phyloP scores from a whole-genome alignment of 192 early-diverging fungal genomes.

The Borealophlyctis nickersoniae region DNA sequence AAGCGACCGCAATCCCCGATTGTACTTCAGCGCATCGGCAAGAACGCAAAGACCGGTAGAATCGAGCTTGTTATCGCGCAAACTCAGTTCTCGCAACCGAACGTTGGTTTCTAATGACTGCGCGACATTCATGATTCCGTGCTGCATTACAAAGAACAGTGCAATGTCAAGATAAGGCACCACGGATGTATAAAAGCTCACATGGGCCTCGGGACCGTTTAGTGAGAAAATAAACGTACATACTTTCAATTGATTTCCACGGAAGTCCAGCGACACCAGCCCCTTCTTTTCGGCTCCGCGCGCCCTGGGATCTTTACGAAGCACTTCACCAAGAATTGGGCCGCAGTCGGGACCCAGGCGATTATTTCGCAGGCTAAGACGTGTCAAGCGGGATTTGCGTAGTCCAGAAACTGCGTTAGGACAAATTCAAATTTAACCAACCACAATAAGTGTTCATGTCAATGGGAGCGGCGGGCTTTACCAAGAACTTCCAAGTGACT shows the following conservation, averaged over 20 bases:
- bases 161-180: background rate
- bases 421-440: background rate
- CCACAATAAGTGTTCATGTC: background rate
- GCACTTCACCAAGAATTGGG: constrained; percentile 9
- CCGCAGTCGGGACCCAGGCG: constrained; percentile 5
- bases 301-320: background rate
- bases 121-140: constrained; percentile 15
- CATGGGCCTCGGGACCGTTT: background rate
- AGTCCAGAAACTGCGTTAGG: constrained; percentile 43
- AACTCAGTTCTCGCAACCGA: constrained; percentile 18
- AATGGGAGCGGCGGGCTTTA: background rate
- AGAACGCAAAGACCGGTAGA: constrained; percentile 39
- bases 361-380: constrained; percentile 26
- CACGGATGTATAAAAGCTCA: background rate
- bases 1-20: constrained; percentile 45
- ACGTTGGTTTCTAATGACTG: constrained; percentile 14
- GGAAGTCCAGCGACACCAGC: constrained; percentile 25
- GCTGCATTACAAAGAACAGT: background rate
- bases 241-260: constrained; percentile 28
- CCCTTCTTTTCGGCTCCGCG: background rate
- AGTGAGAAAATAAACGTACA: too few relatives aligned
- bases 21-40: constrained; percentile 45
- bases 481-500: constrained; percentile 44
- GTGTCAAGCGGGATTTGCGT: constrained; percentile 19
- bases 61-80: constrained; percentile 54